These are phyloP conservation scores for Fusarium transvaalense DNA, from an alignment of 2,329 filamentous ascomycete genomes.

Conservation along the genomic window DNA sequence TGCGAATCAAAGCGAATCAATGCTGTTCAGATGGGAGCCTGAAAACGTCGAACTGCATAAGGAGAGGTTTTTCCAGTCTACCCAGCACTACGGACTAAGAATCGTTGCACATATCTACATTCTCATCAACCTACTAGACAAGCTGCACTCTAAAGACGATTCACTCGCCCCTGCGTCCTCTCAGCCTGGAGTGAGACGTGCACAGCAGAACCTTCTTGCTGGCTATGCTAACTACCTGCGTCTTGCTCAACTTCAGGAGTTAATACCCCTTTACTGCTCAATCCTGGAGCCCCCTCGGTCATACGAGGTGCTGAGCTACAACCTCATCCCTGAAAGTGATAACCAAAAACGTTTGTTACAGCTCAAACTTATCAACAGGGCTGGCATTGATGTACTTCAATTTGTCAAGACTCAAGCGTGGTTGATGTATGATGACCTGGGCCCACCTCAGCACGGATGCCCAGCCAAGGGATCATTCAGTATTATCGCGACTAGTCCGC, in stretches of 20 bases:
- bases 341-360: conserved; percentile 73
- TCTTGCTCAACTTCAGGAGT: conserved; percentile 76
- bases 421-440: conserved; percentile 64
- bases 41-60: conserved; percentile 54
- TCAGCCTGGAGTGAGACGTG: conserved; percentile 53
- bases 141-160: conserved; percentile 56
- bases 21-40: conserved; percentile 44
- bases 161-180: conserved; percentile 24
- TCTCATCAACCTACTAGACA: conserved; percentile 75
- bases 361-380: conserved; percentile 79
- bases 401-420: conserved; percentile 78
- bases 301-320: conserved; percentile 79
- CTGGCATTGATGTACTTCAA: conserved; percentile 77
- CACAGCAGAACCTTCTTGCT: conserved; percentile 80
- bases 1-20: conserved; percentile 46
- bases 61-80: conserved; percentile 65
- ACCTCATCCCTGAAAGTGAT: conserved; percentile 80
- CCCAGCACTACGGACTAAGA: conserved; percentile 74
- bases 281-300: conserved; percentile 74
- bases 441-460: conserved; percentile 49
- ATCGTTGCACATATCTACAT: conserved; percentile 75
- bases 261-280: conserved; percentile 90
- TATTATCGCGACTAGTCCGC: conserved; percentile 60
- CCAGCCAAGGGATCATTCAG: conserved; percentile 62
- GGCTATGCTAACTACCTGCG: conserved; percentile 86